Base-by-base conservation (phyloP, 2,329 filamentous ascomycete species). In the Calonectria fujianensis region DNA sequence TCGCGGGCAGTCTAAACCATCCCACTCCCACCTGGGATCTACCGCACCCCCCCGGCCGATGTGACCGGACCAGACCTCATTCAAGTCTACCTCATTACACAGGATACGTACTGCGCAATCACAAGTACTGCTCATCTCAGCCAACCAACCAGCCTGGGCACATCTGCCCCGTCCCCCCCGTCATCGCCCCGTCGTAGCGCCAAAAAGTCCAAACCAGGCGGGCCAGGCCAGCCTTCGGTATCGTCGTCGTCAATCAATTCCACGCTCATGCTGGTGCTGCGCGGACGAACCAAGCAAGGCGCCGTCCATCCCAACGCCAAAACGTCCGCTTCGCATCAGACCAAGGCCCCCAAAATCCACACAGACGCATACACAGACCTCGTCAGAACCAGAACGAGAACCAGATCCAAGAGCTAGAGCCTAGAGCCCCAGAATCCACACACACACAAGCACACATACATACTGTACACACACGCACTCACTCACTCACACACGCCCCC, bases 181-280 rank as follows among this genome's bases (percentile, higher is more conserved):
- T 75, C 70, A 63, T 74, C 69, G 63, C 65, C 76, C 76, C 74
- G 67, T 63, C 72, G 64, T 73, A 77, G 77, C 76, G 78, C 78
- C 69, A 74, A 76, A 69, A 73, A 70, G 68, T 52, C 68, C 68
- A 70, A 70, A 77, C 78, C 73, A 74, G 73, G 75, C 59, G 64
- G 74, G 71, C 57, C 59, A 41, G 48, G 57, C 69, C 59, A 75
- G 63, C 61, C 61, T 70, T 70, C 72, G 66, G 73, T 73, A 79
- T 72, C 70, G 59, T 72, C 68, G 66, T 77, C 69, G 72, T 75
- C 72, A 71, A 71, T 74, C 76, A 72, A 77, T 79, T 74, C 76
- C 76, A 77, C 74, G 59, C 70, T 71, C 76, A 75, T 75, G 73
- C 65, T 65, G 61, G 54, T 45, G 70, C 59, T 59, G 71, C 50